Base-by-base conservation (phyloP, 2,329 filamentous ascomycete genomes). In the Diatrype stigma region DNA sequence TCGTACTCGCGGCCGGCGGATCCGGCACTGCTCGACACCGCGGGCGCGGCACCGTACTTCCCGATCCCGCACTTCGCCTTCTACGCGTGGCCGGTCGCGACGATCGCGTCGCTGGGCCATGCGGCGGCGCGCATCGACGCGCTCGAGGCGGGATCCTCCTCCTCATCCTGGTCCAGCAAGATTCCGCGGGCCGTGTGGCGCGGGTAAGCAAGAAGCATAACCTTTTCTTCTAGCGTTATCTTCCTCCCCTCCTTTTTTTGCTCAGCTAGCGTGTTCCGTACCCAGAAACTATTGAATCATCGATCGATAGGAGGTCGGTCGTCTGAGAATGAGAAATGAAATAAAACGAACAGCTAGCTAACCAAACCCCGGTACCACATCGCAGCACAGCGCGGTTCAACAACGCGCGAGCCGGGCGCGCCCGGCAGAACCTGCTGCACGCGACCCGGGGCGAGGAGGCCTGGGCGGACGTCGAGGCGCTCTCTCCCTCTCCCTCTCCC, bases 11-110 rank as follows among this genome's bases (percentile, higher is more conserved):
- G 75, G 2, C 69, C 72, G 8, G 71, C 72, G 21, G 67, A 72
- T 60, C 69, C 72, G 0, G 51, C 53, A 4, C 66, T 64, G n/a
- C n/a, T n/a, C n/a, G n/a, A n/a, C 37, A 47, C 54, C 45, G 52
- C 61, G 52, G 51, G 56, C 14, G 45, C 59, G 48, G 51, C 55
- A 8, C 72, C 72, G 34, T 68, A 68, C 51, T 81, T 78, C 65
- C 62, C 78, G 4, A 76, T 81, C 67, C 79, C 78, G 51, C 80
- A 78, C 67, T 84, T 79, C 70, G 72, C 70, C 60, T 79, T 75
- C 67, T 82, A 74, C 74, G 72, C 74, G 6, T 81, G 78, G 78
- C 67, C 73, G 21, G 69, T 78, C 44, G 74, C 72, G 48, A 76
- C 76, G 68, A 77, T 75, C 62, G 70, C 70, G 6, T 74, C 74